These are phyloP conservation scores for Magnaporthiopsis incrustans DNA, from an alignment of 2,329 filamentous ascomycete species.

Conservation along the genomic window DNA sequence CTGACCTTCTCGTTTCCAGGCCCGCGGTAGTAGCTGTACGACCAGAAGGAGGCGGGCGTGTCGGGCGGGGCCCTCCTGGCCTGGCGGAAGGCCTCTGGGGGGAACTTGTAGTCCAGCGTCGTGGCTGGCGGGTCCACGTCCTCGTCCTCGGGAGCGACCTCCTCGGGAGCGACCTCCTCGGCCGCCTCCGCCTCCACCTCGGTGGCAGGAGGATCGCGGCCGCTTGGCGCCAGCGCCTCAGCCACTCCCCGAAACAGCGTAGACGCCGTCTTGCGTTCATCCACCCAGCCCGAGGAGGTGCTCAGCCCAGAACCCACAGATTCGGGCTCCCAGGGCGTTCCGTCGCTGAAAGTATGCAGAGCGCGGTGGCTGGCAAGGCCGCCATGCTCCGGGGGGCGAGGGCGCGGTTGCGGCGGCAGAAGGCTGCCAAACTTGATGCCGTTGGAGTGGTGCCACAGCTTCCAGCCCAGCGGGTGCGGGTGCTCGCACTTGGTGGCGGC, in stretches of 20 bases:
- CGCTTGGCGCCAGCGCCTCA: no score
- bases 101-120: constrained; percentile 37
- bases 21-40: constrained; percentile 57
- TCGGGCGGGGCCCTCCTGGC: constrained; percentile 39
- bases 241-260: background rate
- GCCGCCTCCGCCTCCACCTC: background rate
- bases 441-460: constrained; percentile 28
- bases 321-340: background rate
- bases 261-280: background rate
- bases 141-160: constrained; percentile 11
- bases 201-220: no score
- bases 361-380: constrained; percentile 13
- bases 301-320: background rate
- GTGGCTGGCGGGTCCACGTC: constrained; percentile 27
- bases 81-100: constrained; percentile 33
- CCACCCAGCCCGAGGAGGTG: background rate
- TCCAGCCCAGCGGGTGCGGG: constrained; percentile 12
- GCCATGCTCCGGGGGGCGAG: constrained; percentile 15
- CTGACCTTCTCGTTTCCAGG: constrained; percentile 45
- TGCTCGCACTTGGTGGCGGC: background rate
- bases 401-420: constrained; percentile 9
- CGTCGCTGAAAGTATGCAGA: constrained; percentile 6
- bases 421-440: constrained; percentile 20
- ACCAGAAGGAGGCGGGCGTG: constrained; percentile 54
- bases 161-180: constrained; percentile 6